A percentile compares a stretch with the other conserved stretches of the same genome.
These are phyloP conservation scores for Dendrocalamus sinicus DNA, from an alignment of 176 grass and related monocot species.

Conservation along the genomic window DNA sequence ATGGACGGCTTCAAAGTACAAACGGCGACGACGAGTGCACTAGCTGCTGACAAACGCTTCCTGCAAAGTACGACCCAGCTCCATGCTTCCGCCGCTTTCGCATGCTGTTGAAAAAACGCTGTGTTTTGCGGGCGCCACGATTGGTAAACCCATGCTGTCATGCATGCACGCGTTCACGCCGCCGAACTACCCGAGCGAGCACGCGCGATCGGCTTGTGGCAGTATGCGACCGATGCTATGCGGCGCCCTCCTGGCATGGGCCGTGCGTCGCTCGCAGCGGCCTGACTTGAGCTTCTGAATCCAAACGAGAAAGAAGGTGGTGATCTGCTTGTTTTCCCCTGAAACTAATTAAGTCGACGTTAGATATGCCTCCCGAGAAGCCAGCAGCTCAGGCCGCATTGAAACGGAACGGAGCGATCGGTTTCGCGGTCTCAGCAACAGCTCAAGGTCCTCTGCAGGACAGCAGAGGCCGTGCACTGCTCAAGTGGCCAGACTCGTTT, in stretches of 20 bases:
- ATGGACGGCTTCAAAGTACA: slow-evolving; percentile 21
- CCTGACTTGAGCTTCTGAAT: neutral
- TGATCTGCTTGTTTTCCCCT: neutral
- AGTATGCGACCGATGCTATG: neutral
- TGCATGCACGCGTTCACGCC: neutral
- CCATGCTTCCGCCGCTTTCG: neutral
- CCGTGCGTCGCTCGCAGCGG: neutral
- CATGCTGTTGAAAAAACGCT: neutral
- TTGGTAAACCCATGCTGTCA: neutral
- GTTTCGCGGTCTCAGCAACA: too few species aligned
- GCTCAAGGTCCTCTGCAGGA: neutral
- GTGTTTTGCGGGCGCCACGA: neutral
- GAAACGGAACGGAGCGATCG: too few species aligned
- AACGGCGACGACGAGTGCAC: neutral
- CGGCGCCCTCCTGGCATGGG: neutral
- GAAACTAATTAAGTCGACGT: neutral
- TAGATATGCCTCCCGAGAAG: neutral
- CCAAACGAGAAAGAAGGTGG: neutral
- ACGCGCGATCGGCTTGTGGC: too few species aligned
- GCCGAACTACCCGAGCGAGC: neutral
- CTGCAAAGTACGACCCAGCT: slow-evolving; percentile 25
- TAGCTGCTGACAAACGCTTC: neutral
- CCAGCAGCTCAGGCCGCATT: neutral
- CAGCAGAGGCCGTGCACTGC: neutral
- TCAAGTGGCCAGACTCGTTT: too few species aligned